These are phyloP conservation scores for Castanopsis chinensis DNA, from an alignment of 306 rosid species.

Conservation along the genomic window DNA sequence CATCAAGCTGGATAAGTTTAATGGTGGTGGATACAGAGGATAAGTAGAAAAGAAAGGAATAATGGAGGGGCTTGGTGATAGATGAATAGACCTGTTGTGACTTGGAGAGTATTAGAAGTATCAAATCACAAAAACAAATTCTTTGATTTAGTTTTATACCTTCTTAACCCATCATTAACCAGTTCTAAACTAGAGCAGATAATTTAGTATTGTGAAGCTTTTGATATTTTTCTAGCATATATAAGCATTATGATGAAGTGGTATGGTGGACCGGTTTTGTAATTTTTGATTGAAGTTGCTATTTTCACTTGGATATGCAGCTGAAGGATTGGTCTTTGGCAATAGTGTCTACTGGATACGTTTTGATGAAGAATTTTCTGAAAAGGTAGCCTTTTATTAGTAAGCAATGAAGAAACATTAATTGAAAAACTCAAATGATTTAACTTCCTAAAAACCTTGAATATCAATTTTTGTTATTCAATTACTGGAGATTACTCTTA, in stretches of 20 bases:
- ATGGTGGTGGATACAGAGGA: slow-evolving; percentile 7
- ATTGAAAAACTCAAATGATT: not conserved
- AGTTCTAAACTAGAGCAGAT: not conserved
- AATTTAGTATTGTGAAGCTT: not conserved
- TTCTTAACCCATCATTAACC: not conserved
- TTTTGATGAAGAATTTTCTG: slow-evolving; percentile 81
- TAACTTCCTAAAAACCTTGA: not conserved
- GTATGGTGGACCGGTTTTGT: slow-evolving; percentile 20
- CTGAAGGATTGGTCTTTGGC: slow-evolving; percentile 80
- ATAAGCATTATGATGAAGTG: slow-evolving; percentile 13
- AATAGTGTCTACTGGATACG: slow-evolving; percentile 85
- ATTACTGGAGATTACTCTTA: not conserved
- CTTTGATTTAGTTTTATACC: not conserved
- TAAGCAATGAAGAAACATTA: too few species aligned
- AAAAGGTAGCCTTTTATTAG: slow-evolving; percentile 50
- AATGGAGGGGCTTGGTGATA: not conserved
- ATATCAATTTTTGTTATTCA: not conserved
- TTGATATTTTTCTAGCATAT: not conserved
- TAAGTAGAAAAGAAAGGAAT: not conserved
- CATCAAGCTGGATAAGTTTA: not conserved
- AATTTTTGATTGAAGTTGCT: slow-evolving; percentile 32
- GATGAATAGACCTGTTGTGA: not conserved
- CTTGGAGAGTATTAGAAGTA: not conserved
- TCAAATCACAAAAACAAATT: not conserved
- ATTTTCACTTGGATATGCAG: slow-evolving; percentile 58